A percentile compares a stretch with the other conserved stretches of the same genome.
Conservation (phyloP, 1,284 basidiomycete genomes). For the Dichomitus squalens region DNA sequence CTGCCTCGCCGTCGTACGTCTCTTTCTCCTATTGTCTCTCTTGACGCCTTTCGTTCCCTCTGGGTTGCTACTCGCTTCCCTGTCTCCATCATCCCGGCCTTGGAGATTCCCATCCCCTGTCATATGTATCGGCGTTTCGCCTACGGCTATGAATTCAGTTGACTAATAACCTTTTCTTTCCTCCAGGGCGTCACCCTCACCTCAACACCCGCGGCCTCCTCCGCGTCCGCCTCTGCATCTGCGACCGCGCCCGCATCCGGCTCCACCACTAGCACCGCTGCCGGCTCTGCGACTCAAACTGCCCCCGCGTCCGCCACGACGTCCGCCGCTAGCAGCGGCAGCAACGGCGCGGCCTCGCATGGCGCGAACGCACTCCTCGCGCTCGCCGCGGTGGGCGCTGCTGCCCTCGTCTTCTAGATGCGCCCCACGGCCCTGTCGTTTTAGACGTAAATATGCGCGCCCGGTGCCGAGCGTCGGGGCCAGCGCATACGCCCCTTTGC, state of each 20-base stretch:
- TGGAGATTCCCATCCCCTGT: neutral
- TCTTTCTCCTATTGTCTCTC: neutral
- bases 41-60: no score
- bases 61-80: no score
- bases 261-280: conserved; percentile 10
- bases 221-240: neutral
- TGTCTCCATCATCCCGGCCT: neutral
- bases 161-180: neutral
- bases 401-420: conserved; percentile 41
- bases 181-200: conserved; percentile 51
- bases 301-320: conserved; percentile 7
- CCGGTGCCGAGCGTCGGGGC: conserved; percentile 13
- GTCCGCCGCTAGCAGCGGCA: conserved; percentile 16
- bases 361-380: conserved; percentile 41
- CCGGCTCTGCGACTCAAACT: conserved; percentile 6
- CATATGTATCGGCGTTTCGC: neutral
- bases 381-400: conserved; percentile 43
- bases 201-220: conserved; percentile 12
- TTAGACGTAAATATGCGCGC: conserved; percentile 3
- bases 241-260: conserved; percentile 8
- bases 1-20: conserved; percentile 55
- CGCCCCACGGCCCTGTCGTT: neutral
- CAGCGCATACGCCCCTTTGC: conserved; percentile 5
- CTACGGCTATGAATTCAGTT: neutral
- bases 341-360: conserved; percentile 35